Percentiles rank a stretch among this genome's conserved stretches.
These are phyloP conservation scores for Fomitopsis palustris DNA, from an alignment of 1,284 basidiomycete genomes.

Conservation along the genomic window DNA sequence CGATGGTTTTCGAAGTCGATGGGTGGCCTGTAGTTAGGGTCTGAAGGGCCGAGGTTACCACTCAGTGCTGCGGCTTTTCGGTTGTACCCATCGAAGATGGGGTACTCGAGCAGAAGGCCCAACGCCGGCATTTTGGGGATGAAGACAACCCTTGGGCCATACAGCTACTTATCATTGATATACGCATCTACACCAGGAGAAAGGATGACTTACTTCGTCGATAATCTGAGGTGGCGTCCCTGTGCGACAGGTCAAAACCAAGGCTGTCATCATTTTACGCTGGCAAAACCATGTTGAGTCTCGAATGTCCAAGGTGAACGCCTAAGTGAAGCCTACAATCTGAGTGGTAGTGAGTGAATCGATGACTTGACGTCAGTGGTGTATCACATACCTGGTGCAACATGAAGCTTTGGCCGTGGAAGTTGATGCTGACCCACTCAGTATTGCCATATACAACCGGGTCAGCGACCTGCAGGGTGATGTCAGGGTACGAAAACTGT, in stretches of 20 bases:
- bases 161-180: conserved; percentile 34
- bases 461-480: conserved; percentile 55
- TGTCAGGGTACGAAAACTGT: not conserved
- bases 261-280: conserved; percentile 96
- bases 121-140: conserved; percentile 97
- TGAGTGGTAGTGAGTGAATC: conserved; percentile 6
- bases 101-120: conserved; percentile 92
- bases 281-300: conserved; percentile 31
- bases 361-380: not conserved
- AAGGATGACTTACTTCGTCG: conserved; percentile 47
- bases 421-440: conserved; percentile 93
- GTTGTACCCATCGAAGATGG: conserved; percentile 84
- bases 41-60: conserved; percentile 45
- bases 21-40: conserved; percentile 56
- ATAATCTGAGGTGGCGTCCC: conserved; percentile 72
- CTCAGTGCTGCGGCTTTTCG: conserved; percentile 59
- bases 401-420: conserved; percentile 99
- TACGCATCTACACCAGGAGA: not conserved
- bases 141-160: conserved; percentile 74
- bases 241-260: conserved; percentile 79
- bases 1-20: conserved; percentile 72
- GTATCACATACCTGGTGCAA: conserved; percentile 74
- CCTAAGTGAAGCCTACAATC: conserved; percentile 23
- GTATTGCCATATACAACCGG: conserved; percentile 85
- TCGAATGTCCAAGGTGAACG: not conserved